Conservation (phyloP, 148 eudicot genomes). For the Chenopodium album region DNA sequence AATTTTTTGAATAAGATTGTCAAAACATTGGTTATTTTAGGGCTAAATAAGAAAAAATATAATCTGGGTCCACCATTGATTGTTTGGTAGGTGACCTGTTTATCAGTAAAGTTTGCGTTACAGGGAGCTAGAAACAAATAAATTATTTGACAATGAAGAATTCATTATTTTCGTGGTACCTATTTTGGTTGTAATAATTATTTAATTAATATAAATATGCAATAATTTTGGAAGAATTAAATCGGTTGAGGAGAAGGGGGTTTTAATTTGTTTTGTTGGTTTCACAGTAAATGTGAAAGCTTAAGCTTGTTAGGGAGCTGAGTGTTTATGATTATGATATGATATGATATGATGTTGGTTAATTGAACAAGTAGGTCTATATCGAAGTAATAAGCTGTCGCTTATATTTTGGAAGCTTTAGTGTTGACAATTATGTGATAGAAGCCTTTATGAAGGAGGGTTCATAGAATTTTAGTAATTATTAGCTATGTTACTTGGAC, state of each 20-base stretch:
- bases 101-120: conserved; percentile 7
- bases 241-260: background rate
- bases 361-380: background rate
- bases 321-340: background rate
- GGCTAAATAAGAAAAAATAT: background rate
- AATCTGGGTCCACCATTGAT: conserved; percentile 10
- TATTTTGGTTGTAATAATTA: background rate
- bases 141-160: background rate
- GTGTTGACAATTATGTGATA: background rate
- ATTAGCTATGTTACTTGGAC: background rate
- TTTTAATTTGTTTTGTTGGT: background rate
- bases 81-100: conserved; percentile 18
- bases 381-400: background rate
- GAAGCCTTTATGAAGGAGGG: background rate
- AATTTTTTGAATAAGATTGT: background rate
- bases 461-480: background rate
- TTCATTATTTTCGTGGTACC: background rate
- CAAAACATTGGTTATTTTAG: background rate
- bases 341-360: conserved; percentile 6
- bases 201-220: background rate
- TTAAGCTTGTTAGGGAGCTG: background rate
- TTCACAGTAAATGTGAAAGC: background rate
- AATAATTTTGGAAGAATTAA: background rate
- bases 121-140: conserved; percentile 14
- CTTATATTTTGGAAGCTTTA: background rate